phyloP scores from a whole-genome alignment of 2,329 filamentous ascomycete genomes.

The Arthrobotrys sinensis region DNA sequence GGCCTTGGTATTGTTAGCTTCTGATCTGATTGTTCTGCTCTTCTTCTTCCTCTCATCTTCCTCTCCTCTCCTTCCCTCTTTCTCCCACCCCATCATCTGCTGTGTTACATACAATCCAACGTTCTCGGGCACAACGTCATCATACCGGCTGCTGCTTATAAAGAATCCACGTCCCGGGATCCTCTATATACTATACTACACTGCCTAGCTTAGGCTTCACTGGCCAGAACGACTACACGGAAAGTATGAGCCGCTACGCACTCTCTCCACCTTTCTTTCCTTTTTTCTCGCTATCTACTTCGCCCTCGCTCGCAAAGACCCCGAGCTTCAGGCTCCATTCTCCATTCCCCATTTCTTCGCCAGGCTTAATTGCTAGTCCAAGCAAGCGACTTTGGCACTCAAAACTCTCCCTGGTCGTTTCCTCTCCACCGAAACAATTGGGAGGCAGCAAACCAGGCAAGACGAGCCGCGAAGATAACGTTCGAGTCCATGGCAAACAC shows the following conservation, averaged over 20 bases:
- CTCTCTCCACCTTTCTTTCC: slow-evolving; percentile 3
- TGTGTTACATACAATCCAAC: slow-evolving; percentile 36
- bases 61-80: not conserved
- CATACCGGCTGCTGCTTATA: slow-evolving; percentile 23
- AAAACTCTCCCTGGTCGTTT: slow-evolving; percentile 53
- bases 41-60: slow-evolving; percentile 22
- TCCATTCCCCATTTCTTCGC: slow-evolving; percentile 25
- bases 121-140: slow-evolving; percentile 47
- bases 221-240: slow-evolving; percentile 12
- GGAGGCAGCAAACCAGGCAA: slow-evolving; percentile 47
- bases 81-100: slow-evolving; percentile 10
- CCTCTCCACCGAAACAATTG: slow-evolving; percentile 46
- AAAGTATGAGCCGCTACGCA: slow-evolving; percentile 28
- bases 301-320: slow-evolving; percentile 2
- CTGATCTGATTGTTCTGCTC: slow-evolving; percentile 14
- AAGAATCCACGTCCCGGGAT: slow-evolving; percentile 25
- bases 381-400: slow-evolving; percentile 24
- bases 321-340: slow-evolving; percentile 5
- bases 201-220: slow-evolving; percentile 19
- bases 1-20: not conserved
- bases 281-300: slow-evolving; percentile 13
- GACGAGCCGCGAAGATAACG: slow-evolving; percentile 42
- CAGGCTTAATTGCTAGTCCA: slow-evolving; percentile 38
- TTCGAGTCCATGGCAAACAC: slow-evolving; percentile 38
- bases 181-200: slow-evolving; percentile 5